Conservation (phyloP, 2,329 filamentous ascomycete genomes). For the Nemania serpens region DNA sequence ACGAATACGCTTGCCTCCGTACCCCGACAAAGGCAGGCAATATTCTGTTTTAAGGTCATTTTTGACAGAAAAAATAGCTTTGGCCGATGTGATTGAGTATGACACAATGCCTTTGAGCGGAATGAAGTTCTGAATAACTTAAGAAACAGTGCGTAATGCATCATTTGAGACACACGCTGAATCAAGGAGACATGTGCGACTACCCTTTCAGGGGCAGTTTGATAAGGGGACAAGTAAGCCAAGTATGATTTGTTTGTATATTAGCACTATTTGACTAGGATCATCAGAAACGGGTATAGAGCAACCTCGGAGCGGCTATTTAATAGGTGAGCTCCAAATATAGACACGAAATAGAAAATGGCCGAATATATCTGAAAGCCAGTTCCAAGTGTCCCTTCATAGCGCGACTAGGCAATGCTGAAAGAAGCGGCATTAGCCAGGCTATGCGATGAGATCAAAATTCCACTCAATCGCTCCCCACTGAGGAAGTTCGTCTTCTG, state of each 20-base stretch:
- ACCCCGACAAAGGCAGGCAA: too few relatives aligned
- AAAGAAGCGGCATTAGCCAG: not conserved
- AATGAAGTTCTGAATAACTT: too few relatives aligned
- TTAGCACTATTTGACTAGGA: not conserved
- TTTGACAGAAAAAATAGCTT: too few relatives aligned
- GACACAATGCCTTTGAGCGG: too few relatives aligned
- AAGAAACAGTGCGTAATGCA: too few relatives aligned
- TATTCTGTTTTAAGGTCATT: too few relatives aligned
- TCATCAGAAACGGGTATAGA: constrained; percentile 2
- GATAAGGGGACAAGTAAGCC: not conserved
- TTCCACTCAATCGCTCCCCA: constrained; percentile 43
- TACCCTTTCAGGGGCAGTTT: too few relatives aligned
- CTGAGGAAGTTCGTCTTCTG: constrained; percentile 43
- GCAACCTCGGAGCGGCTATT: not conserved
- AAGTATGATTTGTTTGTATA: constrained; percentile 2
- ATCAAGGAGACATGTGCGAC: too few relatives aligned
- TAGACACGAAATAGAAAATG: constrained; percentile 24
- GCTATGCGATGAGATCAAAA: constrained; percentile 38
- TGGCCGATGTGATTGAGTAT: too few relatives aligned
- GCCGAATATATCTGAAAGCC: constrained; percentile 20
- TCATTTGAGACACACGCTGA: too few relatives aligned
- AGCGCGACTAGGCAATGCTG: constrained; percentile 6
- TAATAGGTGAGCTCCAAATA: constrained; percentile 10
- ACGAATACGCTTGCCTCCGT: too few relatives aligned
- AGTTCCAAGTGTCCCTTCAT: constrained; percentile 7